These are phyloP conservation scores for Neocallimastix lanati DNA, from an alignment of 192 early-diverging fungal species.

Conservation along the genomic window DNA sequence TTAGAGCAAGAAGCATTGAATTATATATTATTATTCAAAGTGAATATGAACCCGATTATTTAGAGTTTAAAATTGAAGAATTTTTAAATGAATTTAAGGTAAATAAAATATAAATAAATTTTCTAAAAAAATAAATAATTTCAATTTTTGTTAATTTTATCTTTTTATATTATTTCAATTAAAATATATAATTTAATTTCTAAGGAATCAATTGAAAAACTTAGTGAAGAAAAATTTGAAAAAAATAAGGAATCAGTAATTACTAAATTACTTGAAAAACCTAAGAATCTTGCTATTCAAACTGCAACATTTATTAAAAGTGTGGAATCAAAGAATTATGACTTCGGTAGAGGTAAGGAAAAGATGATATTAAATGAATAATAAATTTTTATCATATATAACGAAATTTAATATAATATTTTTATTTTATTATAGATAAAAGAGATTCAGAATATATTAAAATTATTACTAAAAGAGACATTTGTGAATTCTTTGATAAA, in stretches of 20 bases:
- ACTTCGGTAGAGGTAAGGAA: neutral
- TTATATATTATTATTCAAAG: slow-evolving; percentile 73
- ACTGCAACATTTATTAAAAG: neutral
- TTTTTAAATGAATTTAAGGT: slow-evolving; percentile 46
- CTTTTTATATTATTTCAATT: too few relatives aligned
- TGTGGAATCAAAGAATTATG: neutral
- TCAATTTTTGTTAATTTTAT: too few relatives aligned
- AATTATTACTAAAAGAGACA: slow-evolving; percentile 15
- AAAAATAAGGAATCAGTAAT: neutral
- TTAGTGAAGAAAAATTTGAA: neutral
- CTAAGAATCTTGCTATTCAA: neutral
- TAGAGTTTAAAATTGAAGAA: slow-evolving; percentile 57
- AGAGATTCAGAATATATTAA: slow-evolving; percentile 39
- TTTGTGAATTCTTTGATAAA: slow-evolving; percentile 37
- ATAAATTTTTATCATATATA: too few relatives aligned
- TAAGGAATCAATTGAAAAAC: neutral
- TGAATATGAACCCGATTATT: slow-evolving; percentile 58
- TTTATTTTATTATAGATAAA: slow-evolving; percentile 15
- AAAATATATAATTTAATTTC: too few relatives aligned
- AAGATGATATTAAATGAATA: too few relatives aligned
- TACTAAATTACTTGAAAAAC: neutral
- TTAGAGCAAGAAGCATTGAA: slow-evolving; percentile 55
- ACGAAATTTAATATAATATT: too few relatives aligned
- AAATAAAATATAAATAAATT: slow-evolving; percentile 13
- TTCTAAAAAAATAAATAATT: neutral